phyloP scores from a whole-genome alignment of 495 filamentous ascomycete genomes.

The Aspergillus asperescens region DNA sequence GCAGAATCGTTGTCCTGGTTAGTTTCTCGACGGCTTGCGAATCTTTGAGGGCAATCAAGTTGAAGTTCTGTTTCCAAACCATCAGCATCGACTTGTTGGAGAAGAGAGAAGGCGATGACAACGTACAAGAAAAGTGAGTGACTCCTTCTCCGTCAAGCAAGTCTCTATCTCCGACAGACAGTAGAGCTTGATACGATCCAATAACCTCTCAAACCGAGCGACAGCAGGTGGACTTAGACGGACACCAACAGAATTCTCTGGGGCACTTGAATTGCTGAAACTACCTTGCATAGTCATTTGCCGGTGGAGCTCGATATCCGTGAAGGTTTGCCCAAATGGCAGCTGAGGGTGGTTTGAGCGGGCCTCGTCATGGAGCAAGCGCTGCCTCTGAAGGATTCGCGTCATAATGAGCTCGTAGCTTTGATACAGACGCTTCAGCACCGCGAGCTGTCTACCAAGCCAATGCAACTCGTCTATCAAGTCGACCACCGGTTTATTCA shows the following conservation, averaged over 20 bases:
- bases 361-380: slow-evolving; percentile 36
- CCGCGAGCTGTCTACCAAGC: slow-evolving; percentile 60
- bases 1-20: slow-evolving; percentile 72
- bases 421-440: slow-evolving; percentile 70
- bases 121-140: slow-evolving; percentile 62
- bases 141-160: slow-evolving; percentile 72
- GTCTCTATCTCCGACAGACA: slow-evolving; percentile 77
- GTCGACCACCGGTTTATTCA: slow-evolving; percentile 51
- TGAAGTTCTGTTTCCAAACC: slow-evolving; percentile 61
- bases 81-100: slow-evolving; percentile 14
- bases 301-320: slow-evolving; percentile 26
- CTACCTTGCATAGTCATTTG: slow-evolving; percentile 27
- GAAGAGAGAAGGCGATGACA: background rate
- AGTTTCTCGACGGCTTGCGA: slow-evolving; percentile 72
- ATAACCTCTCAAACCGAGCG: slow-evolving; percentile 69
- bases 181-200: slow-evolving; percentile 70
- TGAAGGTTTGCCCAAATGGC: slow-evolving; percentile 22
- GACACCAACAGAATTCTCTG: slow-evolving; percentile 46
- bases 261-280: slow-evolving; percentile 15
- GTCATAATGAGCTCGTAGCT: slow-evolving; percentile 74
- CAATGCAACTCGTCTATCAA: slow-evolving; percentile 69
- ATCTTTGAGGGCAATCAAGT: slow-evolving; percentile 80
- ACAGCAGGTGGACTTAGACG: slow-evolving; percentile 58
- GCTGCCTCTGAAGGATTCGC: slow-evolving; percentile 57
- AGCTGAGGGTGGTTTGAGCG: slow-evolving; percentile 21